Percentiles rank a stretch among this genome's conserved stretches.
Conservation (phyloP, 768 basidiomycete genomes). For the Daedaleopsis nitida region DNA sequence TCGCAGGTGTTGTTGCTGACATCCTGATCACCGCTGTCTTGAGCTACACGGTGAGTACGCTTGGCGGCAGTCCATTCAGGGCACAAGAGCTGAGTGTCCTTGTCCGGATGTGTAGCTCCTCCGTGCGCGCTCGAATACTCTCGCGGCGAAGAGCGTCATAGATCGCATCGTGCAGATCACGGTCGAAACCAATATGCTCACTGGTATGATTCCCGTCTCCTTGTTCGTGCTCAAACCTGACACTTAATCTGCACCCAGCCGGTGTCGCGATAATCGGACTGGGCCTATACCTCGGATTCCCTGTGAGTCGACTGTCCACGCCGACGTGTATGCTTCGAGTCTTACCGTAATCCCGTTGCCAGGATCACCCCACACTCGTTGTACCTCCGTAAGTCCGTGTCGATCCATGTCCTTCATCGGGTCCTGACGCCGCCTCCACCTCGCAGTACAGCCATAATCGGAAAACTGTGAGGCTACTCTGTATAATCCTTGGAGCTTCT, state of each 20-base stretch:
- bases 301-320: background rate
- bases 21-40: background rate
- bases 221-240: background rate
- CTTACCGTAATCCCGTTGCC: background rate
- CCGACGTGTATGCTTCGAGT: background rate
- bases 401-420: background rate
- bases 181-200: background rate
- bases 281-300: background rate
- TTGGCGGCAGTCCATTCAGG: background rate
- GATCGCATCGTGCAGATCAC: background rate
- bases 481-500: background rate
- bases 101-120: background rate
- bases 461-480: background rate
- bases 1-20: background rate
- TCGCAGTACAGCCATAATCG: background rate
- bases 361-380: background rate
- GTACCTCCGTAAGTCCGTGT: background rate
- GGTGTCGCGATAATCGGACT: background rate
- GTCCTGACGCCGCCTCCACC: background rate
- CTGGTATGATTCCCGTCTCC: background rate
- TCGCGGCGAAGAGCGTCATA: background rate
- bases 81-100: background rate
- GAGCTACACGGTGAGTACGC: background rate
- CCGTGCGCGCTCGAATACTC: background rate
- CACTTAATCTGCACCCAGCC: background rate